Conservation (phyloP, 179 eudicot genomes). For the Beta macrorhiza region DNA sequence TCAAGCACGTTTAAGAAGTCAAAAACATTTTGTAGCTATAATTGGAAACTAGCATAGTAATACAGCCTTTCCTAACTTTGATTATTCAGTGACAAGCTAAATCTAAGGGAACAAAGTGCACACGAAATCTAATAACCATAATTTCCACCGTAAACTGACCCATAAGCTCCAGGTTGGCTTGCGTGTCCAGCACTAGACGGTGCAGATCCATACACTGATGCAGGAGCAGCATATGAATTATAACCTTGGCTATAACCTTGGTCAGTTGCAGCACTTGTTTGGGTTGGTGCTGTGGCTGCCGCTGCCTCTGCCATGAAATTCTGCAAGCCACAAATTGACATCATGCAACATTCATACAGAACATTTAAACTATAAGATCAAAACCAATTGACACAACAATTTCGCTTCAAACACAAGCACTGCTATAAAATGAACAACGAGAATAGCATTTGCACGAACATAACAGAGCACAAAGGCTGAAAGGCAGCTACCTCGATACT, state of each 20-base stretch:
- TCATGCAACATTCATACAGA: not conserved
- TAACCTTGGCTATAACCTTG: slow-evolving; percentile 46
- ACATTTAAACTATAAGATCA: too few species aligned
- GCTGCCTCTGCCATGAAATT: slow-evolving; percentile 52
- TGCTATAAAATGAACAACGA: not conserved
- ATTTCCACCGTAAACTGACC: slow-evolving; percentile 37
- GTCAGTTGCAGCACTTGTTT: slow-evolving; percentile 31
- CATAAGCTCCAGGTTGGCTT: slow-evolving; percentile 49
- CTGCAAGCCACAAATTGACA: slow-evolving; percentile 26
- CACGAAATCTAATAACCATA: slow-evolving; percentile 35
- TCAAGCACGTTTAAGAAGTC: not conserved
- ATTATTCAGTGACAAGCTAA: slow-evolving; percentile 18
- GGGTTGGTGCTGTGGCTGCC: slow-evolving; percentile 36
- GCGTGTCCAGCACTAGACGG: slow-evolving; percentile 37
- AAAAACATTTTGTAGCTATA: slow-evolving; percentile 2
- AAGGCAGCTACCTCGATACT: too few species aligned
- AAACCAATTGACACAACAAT: too few species aligned
- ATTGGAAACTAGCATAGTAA: slow-evolving; percentile 5
- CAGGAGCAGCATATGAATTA: slow-evolving; percentile 40
- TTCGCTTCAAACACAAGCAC: not conserved
- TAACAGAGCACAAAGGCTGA: too few species aligned
- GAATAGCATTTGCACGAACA: not conserved
- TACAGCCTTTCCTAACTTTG: slow-evolving; percentile 16
- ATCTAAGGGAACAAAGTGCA: slow-evolving; percentile 5
- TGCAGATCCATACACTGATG: slow-evolving; percentile 36